Evolutionary conservation across 2,329 filamentous ascomycete species (phyloP), one percentile per base, ranked within the genome.

Genomic region (Harringtonia aguacate): DNA sequence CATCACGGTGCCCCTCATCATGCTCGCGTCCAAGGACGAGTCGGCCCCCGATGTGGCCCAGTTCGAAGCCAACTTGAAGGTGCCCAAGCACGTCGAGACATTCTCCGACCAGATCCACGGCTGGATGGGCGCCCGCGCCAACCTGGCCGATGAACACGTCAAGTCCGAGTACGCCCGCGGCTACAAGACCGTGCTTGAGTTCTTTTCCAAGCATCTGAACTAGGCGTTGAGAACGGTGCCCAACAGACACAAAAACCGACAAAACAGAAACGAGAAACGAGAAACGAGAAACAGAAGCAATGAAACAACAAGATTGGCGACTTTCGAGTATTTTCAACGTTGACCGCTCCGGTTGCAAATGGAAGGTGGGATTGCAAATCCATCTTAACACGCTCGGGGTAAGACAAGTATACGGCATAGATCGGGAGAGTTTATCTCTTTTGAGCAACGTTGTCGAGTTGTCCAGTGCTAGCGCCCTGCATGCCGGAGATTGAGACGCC

Each of bases 11-110:
- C 82, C 82, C 2, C 62, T 82, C 34, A 66, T 71, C 44, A 52
- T 84, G 53, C 67, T 86, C 2, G 79, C 82, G 1, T 84, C 79
- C 29, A 73, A 73, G 55, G 81, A 86, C 51, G 78, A 85, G 65
- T 58, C 66, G 4, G 63, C 59, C 0, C 71, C 73, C 4, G 68
- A 68, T 33, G 72, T 81, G 34, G 63, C 75, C 58, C 65, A 74
- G 56, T 79, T 76, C 49, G 67, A 75, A 56, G 59, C 65, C n/a
- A 64, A 63, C 10, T 66, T 84, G 41, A 64, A 61, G 24, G 71
- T 64, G 3, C 61, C 72, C 46, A 77, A 78, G 55, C 70, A 79
- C 49, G 72, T 83, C 43, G 79, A 85, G 66, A 77, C 59, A n/a
- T 85, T 83, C 55, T 53, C 55, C 21, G 77, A 77, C 54, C 81